Conservation (phyloP, 2,329 filamentous ascomycete genomes). For the Aspergillus calidoustus region DNA sequence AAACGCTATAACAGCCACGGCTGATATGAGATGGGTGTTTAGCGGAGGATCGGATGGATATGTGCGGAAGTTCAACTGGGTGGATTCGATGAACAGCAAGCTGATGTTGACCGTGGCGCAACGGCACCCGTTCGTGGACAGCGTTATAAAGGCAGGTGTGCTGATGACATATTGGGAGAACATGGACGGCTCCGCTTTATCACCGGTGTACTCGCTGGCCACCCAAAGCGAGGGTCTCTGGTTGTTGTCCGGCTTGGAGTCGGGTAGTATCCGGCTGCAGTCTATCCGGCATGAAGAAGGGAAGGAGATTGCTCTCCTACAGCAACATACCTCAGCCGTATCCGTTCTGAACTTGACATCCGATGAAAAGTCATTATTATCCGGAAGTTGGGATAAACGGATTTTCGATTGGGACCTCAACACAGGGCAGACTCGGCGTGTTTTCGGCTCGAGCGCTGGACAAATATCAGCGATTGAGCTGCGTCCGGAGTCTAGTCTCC, state of each 20-base stretch:
- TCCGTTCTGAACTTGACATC: constrained; percentile 80
- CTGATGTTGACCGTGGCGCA: constrained; percentile 92
- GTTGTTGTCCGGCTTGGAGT: constrained; percentile 88
- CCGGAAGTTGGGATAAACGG: constrained; percentile 95
- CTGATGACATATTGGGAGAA: constrained; percentile 99
- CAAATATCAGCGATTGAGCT: constrained; percentile 91
- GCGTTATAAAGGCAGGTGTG: constrained; percentile 91
- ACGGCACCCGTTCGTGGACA: constrained; percentile 95
- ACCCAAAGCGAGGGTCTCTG: constrained; percentile 88
- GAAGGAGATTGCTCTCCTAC: constrained; percentile 79
- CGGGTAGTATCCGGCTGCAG: constrained; percentile 89
- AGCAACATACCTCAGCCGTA: constrained; percentile 87
- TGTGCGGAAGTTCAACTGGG: constrained; percentile 95
- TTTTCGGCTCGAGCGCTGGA: constrained; percentile 75
- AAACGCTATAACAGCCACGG: constrained; percentile 88
- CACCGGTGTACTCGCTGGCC: constrained; percentile 91
- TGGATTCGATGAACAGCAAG: constrained; percentile 93
- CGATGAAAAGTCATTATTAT: constrained; percentile 85
- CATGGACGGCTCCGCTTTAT: constrained; percentile 75
- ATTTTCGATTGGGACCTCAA: constrained; percentile 96
- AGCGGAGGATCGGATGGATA: constrained; percentile 94
- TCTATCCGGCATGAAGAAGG: constrained; percentile 94
- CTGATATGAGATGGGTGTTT: constrained; percentile 93
- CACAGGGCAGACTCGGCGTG: constrained; percentile 74
- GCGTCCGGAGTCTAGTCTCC: constrained; percentile 74